Conservation (phyloP, 2,329 filamentous ascomycete species). For the Colletotrichum acutatum region DNA sequence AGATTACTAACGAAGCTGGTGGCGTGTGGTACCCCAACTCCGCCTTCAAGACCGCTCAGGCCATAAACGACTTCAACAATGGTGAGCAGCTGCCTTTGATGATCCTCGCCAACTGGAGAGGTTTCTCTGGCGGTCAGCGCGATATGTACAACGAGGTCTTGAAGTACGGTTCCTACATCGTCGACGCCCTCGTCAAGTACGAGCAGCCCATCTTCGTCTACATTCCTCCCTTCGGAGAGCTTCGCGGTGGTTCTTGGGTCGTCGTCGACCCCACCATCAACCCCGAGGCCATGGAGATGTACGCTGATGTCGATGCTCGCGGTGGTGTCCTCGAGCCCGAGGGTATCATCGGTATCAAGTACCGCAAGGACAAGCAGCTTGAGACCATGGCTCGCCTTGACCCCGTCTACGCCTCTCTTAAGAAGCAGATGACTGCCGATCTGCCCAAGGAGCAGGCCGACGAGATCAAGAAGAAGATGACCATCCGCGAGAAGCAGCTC, state of each 20-base stretch:
- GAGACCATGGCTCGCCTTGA: slow-evolving; percentile 97
- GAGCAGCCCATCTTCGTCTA: slow-evolving; percentile 99
- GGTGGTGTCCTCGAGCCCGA: slow-evolving; percentile 98
- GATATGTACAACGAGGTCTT: slow-evolving; percentile 99
- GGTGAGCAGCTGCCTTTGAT: slow-evolving; percentile 98
- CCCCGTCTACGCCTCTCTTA: slow-evolving; percentile 82
- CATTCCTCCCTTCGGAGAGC: slow-evolving; percentile 95
- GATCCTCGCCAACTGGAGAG: slow-evolving; percentile 99
- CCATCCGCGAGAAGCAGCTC: slow-evolving; percentile 84
- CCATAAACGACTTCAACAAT: slow-evolving; percentile 98
- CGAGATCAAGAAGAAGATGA: slow-evolving; percentile 86
- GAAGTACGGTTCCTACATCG: slow-evolving; percentile 99
- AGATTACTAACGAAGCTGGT: slow-evolving; percentile 93
- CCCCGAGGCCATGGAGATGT: slow-evolving; percentile 98
- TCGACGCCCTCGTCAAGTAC: slow-evolving; percentile 97
- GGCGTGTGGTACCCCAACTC: slow-evolving; percentile 99
- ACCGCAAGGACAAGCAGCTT: slow-evolving; percentile 95
- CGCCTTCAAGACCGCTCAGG: slow-evolving; percentile 99
- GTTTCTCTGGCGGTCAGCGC: slow-evolving; percentile 98
- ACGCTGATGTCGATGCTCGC: slow-evolving; percentile 92
- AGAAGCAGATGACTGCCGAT: slow-evolving; percentile 77
- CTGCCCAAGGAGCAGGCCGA: slow-evolving; percentile 80
- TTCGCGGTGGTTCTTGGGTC: slow-evolving; percentile 99
- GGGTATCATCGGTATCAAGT: slow-evolving; percentile 99
- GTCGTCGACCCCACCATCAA: slow-evolving; percentile 99